These are phyloP conservation scores for Aspergillus cavernicola DNA, from an alignment of 495 filamentous ascomycete genomes.

Conservation along the genomic window DNA sequence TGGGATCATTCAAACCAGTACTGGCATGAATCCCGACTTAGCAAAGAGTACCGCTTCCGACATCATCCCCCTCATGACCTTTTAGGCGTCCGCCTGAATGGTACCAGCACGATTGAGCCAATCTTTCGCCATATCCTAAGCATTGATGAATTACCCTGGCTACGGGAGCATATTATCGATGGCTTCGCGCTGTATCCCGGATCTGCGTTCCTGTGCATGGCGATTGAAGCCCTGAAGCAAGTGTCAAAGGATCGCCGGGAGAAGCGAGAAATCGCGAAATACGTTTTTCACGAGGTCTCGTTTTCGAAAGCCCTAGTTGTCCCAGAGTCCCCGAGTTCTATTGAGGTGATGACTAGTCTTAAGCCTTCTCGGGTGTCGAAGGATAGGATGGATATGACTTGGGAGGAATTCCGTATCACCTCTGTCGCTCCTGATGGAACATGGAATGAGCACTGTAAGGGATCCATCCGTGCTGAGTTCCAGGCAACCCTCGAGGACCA, in stretches of 20 bases:
- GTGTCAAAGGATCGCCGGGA: not conserved
- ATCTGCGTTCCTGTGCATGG: slow-evolving; percentile 22
- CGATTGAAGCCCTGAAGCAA: slow-evolving; percentile 26
- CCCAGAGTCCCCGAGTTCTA: not conserved
- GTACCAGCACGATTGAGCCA: slow-evolving; percentile 8
- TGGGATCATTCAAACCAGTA: slow-evolving; percentile 32
- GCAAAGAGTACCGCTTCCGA: slow-evolving; percentile 16
- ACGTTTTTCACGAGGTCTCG: not conserved
- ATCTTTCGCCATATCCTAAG: slow-evolving; percentile 15
- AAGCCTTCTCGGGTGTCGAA: not conserved
- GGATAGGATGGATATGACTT: slow-evolving; percentile 1
- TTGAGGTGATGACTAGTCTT: not conserved
- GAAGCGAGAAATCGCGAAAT: not conserved
- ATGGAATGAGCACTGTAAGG: slow-evolving; percentile 32
- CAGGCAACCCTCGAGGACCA: not conserved
- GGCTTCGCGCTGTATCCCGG: slow-evolving; percentile 19
- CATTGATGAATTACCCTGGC: slow-evolving; percentile 16
- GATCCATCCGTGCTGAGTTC: slow-evolving; percentile 14
- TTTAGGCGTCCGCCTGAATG: slow-evolving; percentile 9
- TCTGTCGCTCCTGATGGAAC: slow-evolving; percentile 14
- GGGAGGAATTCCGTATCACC: slow-evolving; percentile 29
- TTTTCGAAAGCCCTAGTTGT: slow-evolving; percentile 4
- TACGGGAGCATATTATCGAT: slow-evolving; percentile 21
- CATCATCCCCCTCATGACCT: slow-evolving; percentile 12
- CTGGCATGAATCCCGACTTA: slow-evolving; percentile 23